phyloP scores from a whole-genome alignment of 1,139 yeast species.

The Yamadazyma jaroonii region DNA sequence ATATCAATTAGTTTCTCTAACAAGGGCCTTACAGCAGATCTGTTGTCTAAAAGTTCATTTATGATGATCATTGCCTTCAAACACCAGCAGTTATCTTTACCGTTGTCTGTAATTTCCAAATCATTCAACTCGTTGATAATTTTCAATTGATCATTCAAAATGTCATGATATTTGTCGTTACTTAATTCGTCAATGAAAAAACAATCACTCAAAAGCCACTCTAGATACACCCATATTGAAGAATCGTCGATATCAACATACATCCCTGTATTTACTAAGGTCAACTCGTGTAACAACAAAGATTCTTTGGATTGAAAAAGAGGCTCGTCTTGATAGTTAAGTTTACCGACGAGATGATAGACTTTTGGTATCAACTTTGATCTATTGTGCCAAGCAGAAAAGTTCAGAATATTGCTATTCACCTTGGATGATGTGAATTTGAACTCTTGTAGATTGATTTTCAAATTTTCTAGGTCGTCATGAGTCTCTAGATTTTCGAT shows the following conservation, averaged over 20 bases:
- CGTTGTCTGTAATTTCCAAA: constrained; percentile 56
- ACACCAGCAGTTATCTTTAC: constrained; percentile 69
- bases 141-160: constrained; percentile 38
- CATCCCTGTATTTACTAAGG: constrained; percentile 75
- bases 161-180: constrained; percentile 17
- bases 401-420: constrained; percentile 82
- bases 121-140: constrained; percentile 55
- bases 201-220: constrained; percentile 71
- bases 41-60: constrained; percentile 25
- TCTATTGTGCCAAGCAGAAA: constrained; percentile 95
- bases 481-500: constrained; percentile 39
- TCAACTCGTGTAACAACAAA: constrained; percentile 53
- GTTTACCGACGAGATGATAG: constrained; percentile 22
- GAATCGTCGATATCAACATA: constrained; percentile 94
- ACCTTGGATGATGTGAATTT: constrained; percentile 76
- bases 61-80: constrained; percentile 52
- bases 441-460: constrained; percentile 52
- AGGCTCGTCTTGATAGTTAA: constrained; percentile 13
- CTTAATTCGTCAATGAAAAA: constrained; percentile 36
- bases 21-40: constrained; percentile 25
- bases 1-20: constrained; percentile 45
- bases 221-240: constrained; percentile 84
- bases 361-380: constrained; percentile 63
- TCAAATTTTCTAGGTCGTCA: constrained; percentile 2
- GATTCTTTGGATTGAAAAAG: constrained; percentile 4